Percentiles rank a stretch among this genome's conserved stretches.
These are phyloP conservation scores for Poa pratensis DNA, from an alignment of 176 grass and related monocot species.

Conservation along the genomic window DNA sequence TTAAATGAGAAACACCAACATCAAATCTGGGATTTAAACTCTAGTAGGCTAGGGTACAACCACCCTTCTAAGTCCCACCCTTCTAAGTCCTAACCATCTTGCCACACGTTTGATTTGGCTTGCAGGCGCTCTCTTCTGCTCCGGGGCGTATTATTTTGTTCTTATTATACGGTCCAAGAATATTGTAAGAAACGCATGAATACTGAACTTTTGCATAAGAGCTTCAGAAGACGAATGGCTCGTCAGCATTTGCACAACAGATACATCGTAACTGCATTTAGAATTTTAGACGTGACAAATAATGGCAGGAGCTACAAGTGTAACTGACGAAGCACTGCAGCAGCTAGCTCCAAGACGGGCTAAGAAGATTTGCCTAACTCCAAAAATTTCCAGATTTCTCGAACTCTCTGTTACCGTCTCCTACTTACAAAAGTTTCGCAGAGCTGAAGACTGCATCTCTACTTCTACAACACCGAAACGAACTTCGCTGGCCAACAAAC, in stretches of 20 bases:
- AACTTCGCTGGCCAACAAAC: not conserved
- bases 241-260: not conserved
- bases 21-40: too few species aligned
- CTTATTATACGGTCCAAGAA: not conserved
- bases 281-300: not conserved
- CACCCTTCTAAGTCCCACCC: too few species aligned
- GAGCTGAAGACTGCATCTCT: not conserved
- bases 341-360: slow-evolving; percentile 12
- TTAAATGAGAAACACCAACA: too few species aligned
- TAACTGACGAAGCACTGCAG: not conserved
- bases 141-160: too few species aligned
- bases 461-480: slow-evolving; percentile 4
- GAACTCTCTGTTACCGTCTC: not conserved
- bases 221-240: not conserved
- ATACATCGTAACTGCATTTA: not conserved
- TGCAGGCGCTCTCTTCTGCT: too few species aligned
- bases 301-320: not conserved
- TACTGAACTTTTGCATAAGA: not conserved
- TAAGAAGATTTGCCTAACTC: not conserved
- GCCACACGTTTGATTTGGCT: too few species aligned
- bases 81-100: too few species aligned
- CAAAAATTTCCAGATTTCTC: too few species aligned
- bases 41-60: too few species aligned
- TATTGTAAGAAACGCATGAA: not conserved
- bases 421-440: slow-evolving; percentile 10